Evolutionary conservation across 306 rosid genomes (phyloP).

Genomic region (Ziziphus jujuba): DNA sequence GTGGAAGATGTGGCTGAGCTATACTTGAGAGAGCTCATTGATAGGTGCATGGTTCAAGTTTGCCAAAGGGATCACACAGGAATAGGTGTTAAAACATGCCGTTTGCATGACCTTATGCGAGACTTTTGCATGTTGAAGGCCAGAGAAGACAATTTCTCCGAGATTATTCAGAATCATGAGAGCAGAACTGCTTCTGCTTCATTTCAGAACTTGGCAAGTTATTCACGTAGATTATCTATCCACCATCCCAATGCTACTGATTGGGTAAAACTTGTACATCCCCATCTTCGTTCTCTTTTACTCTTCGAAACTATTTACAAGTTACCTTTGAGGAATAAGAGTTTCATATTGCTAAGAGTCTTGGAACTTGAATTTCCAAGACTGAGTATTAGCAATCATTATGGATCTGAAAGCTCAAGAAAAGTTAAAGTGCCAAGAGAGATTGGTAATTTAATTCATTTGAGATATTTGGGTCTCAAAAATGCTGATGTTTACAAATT

Average conservation of each 20-base stretch:
- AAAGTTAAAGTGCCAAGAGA: background rate
- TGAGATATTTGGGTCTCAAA: background rate
- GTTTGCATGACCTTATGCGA: constrained; percentile 58
- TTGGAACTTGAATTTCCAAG: too few relatives aligned
- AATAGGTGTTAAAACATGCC: constrained; percentile 42
- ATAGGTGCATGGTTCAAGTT: constrained; percentile 64
- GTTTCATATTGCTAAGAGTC: background rate
- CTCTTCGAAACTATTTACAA: background rate
- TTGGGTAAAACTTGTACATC: background rate
- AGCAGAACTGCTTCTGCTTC: background rate
- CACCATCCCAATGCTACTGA: background rate
- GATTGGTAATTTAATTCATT: background rate
- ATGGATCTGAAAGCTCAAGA: too few relatives aligned
- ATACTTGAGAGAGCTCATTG: constrained; percentile 38
- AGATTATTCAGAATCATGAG: constrained; percentile 4
- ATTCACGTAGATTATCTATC: background rate
- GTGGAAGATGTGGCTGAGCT: constrained; percentile 51
- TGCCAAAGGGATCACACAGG: constrained; percentile 41
- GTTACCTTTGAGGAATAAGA: background rate
- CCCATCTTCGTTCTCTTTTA: constrained; percentile 2
- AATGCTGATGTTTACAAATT: background rate
- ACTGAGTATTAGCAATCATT: too few relatives aligned
- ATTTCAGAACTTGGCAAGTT: too few relatives aligned
- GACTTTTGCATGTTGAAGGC: constrained; percentile 52
- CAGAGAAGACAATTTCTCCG: constrained; percentile 39